A percentile compares a stretch with the other conserved stretches of the same genome.
Conservation (phyloP, 2,329 filamentous ascomycete species). For the Pseudogymnoascus sp. region DNA sequence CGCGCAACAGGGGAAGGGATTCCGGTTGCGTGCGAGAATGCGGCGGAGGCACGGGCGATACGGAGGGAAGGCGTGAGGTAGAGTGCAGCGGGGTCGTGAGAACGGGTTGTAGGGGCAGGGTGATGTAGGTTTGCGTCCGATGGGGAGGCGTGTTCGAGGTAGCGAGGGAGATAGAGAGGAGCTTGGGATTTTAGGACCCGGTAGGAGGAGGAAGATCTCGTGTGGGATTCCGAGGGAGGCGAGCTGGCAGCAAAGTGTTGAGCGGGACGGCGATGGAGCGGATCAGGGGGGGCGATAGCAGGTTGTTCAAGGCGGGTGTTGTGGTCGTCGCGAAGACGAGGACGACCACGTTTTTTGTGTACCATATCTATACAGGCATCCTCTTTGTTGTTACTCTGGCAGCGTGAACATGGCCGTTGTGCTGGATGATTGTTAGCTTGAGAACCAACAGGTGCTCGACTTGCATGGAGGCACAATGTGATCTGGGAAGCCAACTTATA, state of each 20-base stretch:
- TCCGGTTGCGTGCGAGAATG: conserved; percentile 49
- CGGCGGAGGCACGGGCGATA: conserved; percentile 46
- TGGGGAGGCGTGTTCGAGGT: conserved; percentile 41
- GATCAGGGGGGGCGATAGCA: conserved; percentile 40
- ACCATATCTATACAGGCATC: conserved; percentile 75
- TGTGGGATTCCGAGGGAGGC: conserved; percentile 27
- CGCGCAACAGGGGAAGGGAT: conserved; percentile 39
- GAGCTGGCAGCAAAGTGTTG: conserved; percentile 30
- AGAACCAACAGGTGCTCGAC: not conserved
- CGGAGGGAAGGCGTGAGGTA: conserved; percentile 52
- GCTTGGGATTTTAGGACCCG: conserved; percentile 47
- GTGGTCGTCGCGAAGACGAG: conserved; percentile 65
- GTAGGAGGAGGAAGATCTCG: conserved; percentile 31
- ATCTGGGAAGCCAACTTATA: not conserved
- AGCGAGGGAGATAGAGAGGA: conserved; percentile 41
- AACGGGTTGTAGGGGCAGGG: conserved; percentile 23
- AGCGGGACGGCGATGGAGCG: conserved; percentile 21
- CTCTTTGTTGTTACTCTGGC: conserved; percentile 69
- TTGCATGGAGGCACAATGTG: not conserved
- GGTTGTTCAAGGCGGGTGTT: conserved; percentile 48
- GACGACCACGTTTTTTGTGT: conserved; percentile 76
- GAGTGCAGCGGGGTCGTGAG: conserved; percentile 44
- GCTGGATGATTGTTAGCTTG: conserved; percentile 35
- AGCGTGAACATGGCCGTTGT: conserved; percentile 70
- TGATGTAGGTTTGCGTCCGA: conserved; percentile 42